phyloP scores from a whole-genome alignment of 345 rosid genomes.

The Brassica nigra region DNA sequence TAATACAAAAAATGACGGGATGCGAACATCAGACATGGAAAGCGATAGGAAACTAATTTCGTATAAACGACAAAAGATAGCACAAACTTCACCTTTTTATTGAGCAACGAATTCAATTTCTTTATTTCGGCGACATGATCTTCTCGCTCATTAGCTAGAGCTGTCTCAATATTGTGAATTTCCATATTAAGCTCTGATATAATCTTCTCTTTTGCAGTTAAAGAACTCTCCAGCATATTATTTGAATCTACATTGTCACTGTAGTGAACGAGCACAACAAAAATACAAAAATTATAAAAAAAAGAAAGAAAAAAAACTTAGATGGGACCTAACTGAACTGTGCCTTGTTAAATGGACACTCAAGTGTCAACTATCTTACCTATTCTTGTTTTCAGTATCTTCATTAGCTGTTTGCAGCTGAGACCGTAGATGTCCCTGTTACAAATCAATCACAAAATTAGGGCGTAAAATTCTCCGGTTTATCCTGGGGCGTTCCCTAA shows the following conservation, averaged over 20 bases:
- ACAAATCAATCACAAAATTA: slow-evolving; percentile 30
- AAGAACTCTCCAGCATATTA: slow-evolving; percentile 80
- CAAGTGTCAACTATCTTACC: slow-evolving; percentile 46
- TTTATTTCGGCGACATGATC: slow-evolving; percentile 77
- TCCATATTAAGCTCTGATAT: slow-evolving; percentile 92
- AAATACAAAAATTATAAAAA: background rate
- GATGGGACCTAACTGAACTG: background rate
- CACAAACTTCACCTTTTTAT: slow-evolving; percentile 64
- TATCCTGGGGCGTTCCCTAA: slow-evolving; percentile 5
- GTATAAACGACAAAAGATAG: background rate
- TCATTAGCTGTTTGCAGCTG: slow-evolving; percentile 89
- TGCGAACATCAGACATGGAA: slow-evolving; percentile 19
- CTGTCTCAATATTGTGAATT: slow-evolving; percentile 81
- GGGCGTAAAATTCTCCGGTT: background rate
- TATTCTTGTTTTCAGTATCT: slow-evolving; percentile 67
- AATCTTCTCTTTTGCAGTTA: slow-evolving; percentile 89
- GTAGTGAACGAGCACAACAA: slow-evolving; percentile 35
- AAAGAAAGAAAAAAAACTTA: background rate
- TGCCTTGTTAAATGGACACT: slow-evolving; percentile 17
- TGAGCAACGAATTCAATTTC: slow-evolving; percentile 65
- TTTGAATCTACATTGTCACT: slow-evolving; percentile 80
- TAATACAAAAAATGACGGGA: background rate
- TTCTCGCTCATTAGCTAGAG: slow-evolving; percentile 78
- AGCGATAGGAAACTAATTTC: background rate
- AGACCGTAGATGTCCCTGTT: slow-evolving; percentile 80